Conservation (phyloP, 2,329 filamentous ascomycete genomes). For the Calonectria multiphialidica region DNA sequence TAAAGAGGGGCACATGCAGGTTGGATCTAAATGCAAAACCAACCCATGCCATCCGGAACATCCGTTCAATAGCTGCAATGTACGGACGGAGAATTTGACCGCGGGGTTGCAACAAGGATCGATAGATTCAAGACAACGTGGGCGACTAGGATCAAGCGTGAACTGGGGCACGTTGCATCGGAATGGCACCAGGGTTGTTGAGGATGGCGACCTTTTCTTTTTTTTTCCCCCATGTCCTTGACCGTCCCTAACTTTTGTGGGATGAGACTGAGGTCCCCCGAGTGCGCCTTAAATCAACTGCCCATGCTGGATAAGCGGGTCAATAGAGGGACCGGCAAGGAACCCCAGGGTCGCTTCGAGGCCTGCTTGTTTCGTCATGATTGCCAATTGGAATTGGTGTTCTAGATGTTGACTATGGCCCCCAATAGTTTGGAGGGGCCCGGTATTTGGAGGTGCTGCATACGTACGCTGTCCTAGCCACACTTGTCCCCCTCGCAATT, state of each 20-base stretch:
- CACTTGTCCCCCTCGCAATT: neutral
- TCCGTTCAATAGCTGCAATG: neutral
- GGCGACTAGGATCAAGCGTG: conserved; percentile 16
- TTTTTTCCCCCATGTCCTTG: conserved; percentile 3
- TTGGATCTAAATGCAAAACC: neutral
- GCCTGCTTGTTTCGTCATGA: conserved; percentile 6
- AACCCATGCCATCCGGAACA: neutral
- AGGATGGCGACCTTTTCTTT: neutral
- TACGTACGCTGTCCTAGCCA: neutral
- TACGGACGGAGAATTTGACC: neutral
- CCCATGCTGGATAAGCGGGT: conserved; percentile 2
- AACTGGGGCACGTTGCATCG: conserved; percentile 22
- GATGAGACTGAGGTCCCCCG: neutral
- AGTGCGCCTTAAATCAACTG: conserved; percentile 3
- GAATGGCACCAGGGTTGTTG: conserved; percentile 11
- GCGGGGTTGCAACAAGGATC: conserved; percentile 11
- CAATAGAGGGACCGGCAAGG: neutral
- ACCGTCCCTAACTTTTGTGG: neutral
- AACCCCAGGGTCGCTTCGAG: neutral
- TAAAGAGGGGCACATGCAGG: conserved; percentile 3
- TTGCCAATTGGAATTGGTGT: neutral
- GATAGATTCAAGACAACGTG: conserved; percentile 18
- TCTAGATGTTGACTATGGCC: neutral
- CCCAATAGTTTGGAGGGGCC: neutral
- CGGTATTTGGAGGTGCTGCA: neutral